A percentile compares a stretch with the other conserved stretches of the same genome.
Conservation (phyloP, 116 monocot genomes). For the Cymodocea nodosa region DNA sequence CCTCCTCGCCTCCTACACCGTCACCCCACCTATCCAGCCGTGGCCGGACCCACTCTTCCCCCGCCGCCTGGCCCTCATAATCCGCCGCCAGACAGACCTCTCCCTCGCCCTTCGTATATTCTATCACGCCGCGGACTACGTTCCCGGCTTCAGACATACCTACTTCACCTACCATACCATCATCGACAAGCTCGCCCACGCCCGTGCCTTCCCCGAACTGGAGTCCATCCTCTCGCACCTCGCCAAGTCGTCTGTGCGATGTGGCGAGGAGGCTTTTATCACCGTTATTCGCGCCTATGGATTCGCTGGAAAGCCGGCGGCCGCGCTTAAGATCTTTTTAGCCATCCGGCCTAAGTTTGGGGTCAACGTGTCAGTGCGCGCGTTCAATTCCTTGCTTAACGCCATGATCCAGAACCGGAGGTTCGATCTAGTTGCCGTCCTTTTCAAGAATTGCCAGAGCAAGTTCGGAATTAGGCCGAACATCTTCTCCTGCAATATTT, state of each 20-base stretch:
- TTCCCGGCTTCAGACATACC: conserved; percentile 41
- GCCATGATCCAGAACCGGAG: conserved; percentile 54
- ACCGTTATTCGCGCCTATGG: conserved; percentile 47
- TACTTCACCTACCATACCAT: conserved; percentile 48
- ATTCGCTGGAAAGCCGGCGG: conserved; percentile 32
- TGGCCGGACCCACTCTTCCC: conserved; percentile 47
- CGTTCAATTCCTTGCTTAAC: conserved; percentile 72
- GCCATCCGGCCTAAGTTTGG: conserved; percentile 36
- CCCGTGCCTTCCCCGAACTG: conserved; percentile 32
- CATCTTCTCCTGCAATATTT: conserved; percentile 57
- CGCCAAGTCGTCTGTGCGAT: conserved; percentile 17
- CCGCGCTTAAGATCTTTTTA: conserved; percentile 42
- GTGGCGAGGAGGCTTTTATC: conserved; percentile 59
- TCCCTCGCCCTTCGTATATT: conserved; percentile 33
- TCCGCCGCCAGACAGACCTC: conserved; percentile 24
- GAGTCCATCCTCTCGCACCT: conserved; percentile 36
- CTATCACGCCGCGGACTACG: conserved; percentile 40
- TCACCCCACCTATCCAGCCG: conserved; percentile 61
- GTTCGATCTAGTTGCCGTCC: conserved; percentile 28
- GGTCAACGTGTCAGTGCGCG: conserved; percentile 41
- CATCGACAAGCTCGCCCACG: conserved; percentile 32
- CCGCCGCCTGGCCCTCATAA: conserved; percentile 34
- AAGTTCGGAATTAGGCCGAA: conserved; percentile 56
- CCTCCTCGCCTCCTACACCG: conserved; percentile 29
- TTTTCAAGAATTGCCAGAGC: conserved; percentile 32